Base-by-base conservation (phyloP, 148 eudicot genomes). In the Beta vulgaris region DNA sequence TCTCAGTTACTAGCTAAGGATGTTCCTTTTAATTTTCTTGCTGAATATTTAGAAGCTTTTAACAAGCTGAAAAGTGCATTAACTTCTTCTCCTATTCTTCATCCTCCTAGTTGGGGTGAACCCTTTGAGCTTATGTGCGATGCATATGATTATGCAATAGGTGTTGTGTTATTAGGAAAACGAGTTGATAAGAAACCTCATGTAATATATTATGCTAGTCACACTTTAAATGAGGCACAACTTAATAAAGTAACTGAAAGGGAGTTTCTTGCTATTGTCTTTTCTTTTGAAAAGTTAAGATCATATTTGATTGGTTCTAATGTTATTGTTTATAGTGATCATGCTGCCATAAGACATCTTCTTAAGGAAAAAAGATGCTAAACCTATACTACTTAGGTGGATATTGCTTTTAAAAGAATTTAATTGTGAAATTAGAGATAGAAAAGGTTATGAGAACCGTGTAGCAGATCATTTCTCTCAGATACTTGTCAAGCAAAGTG, bases 161-260 rank as follows among this genome's bases (percentile, higher is more conserved):
- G 76, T 10, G 67, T 51, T 28, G 65, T 74, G 11, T n/a, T n/a
- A n/a, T 29, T 74, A 43, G 77, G 77, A 12, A 15, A 74, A 21
- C 14, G 35, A 3, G 28, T 61, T 1, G 58, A 73, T 29, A 48
- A n/a, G n/a, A n/a, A n/a, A n/a, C n/a, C n/a, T n/a, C n/a, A n/a
- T n/a, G n/a, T n/a, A n/a, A n/a, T n/a, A n/a, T n/a, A n/a, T n/a
- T n/a, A n/a, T n/a, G n/a, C n/a, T n/a, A n/a, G n/a, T n/a, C n/a
- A n/a, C n/a, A 63, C 39, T 14, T 32, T 70, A 10, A 29, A 26
- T 13, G 36, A 49, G 11, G 73, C 73, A 25, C 39, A 70, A 34
- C 35, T n/a, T 26, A 70, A 70, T 48, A 34, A 58, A 1, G 18
- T 44, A 4, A 70, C 32, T 19, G 39, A 70, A 15, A 49, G 48